Evolutionary conservation across 2,329 filamentous ascomycete genomes (phyloP), one percentile per base, ranked within the genome.

Genomic region (Zalaria obscura): DNA sequence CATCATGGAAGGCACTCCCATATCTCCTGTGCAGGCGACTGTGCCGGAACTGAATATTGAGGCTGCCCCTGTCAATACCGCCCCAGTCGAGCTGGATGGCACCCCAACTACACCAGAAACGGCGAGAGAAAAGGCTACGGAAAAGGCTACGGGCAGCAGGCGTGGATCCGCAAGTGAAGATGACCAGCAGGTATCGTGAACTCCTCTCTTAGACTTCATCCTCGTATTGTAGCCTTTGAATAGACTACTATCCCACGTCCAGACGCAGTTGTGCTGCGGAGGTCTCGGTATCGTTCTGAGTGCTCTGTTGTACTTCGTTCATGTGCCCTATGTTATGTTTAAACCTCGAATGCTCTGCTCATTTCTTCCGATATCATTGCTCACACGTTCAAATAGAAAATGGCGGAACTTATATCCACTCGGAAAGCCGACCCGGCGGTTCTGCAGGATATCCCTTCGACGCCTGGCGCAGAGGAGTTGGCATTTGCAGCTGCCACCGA

Each of bases 1-100:
- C 18, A 33, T 31, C 5, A 43, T 43, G 41, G 36, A 31, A 35
- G 37, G 27, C 5, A 37, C 41, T 9, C 40, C 40, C 31, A 47
- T 58, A 27, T 58, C 55, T 9, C 55, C 55, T 9, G 45, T 58
- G 36, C 41, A 36, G 5, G 40, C 37, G 3, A 45, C 44, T 11
- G 46, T 42, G 8, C 54, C 58, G 0, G 53, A 58, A 33, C 59
- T 68, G 46, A 57, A 60, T 4, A 57, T 60, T 1, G 52, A 51
- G 4, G 56, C 59, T 2, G 61, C 60, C 0, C 53, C 64, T 4
- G 62, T 68, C 48, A 68, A 69, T 46, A 48, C 52, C 7, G 53
- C 55, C 36, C 65, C 66, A 0, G 57, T 67, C 4, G 66, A 69
- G 49, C 48, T 69, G 4, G 66, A 69, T 40, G 57, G 59, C 42